Evolutionary conservation across 2,329 filamentous ascomycete genomes (phyloP), one percentile per base, ranked within the genome.

Genomic region (Colletotrichum orchidophilum): DNA sequence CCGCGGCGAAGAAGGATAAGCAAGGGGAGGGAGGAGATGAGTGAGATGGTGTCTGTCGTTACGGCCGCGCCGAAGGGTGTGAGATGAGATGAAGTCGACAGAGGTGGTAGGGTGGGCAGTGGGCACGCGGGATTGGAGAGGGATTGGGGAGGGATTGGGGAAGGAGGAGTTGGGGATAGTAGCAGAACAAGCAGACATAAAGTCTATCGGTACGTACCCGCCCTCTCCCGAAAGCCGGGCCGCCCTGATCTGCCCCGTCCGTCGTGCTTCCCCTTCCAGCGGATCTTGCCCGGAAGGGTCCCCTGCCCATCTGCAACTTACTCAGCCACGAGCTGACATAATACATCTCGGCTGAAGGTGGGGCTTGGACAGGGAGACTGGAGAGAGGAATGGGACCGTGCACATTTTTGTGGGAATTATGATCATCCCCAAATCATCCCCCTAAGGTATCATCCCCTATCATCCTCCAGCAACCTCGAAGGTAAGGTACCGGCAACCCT

Each of bases 41-140:
- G 64, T 35, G 27, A 18, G 67, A 46, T 46, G 39, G 39, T 29
- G 52, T 6, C 29, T 57, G 24, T 35, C 26, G 54, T 35, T 66
- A 70, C 63, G 49, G 57, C 50, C 26, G 67, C 57, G 31, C 50
- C 67, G n/a, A 50, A 57, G 67, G 63, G 67, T 62, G 55, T 29
- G 29, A 61, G 63, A 55, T 67, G 67, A 57, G 63, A 67, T 52
- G 67, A 57, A 29, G 50, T 42, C 35, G 55, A 39, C 7, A 33
- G 33, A 35, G 15, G n/a, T 26, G 42, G 5, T 58, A 13, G 46
- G n/a, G n/a, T n/a, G n/a, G n/a, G n/a, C n/a, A n/a, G 59, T 39
- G 31, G 35, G 21, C 21, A 24, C 21, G 39, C 5, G 52, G 21
- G 53, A 24, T 5, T 24, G 54, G 24, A 18, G 8, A 42, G n/a